Conservation (phyloP, 164 flowering plant genomes). For the Brasenia schreberi region DNA sequence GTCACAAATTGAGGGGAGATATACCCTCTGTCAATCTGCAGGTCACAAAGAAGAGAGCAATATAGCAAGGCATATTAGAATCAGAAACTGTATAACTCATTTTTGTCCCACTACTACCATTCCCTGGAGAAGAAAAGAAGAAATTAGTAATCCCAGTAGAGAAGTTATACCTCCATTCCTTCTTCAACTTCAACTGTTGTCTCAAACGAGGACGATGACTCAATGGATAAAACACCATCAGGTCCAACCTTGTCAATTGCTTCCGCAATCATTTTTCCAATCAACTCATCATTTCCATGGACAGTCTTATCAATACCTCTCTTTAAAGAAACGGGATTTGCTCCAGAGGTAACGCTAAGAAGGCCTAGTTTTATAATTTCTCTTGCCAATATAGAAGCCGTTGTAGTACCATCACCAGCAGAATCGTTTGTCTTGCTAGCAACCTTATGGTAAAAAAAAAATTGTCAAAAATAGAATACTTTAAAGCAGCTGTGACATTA, state of each 20-base stretch:
- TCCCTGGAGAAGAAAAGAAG: too few relatives aligned
- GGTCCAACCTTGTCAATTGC: slow-evolving; percentile 99
- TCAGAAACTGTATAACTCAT: too few relatives aligned
- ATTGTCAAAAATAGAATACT: background rate
- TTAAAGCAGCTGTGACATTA: background rate
- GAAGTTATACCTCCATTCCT: slow-evolving; percentile 99
- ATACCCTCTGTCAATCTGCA: slow-evolving; percentile 94
- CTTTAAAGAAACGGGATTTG: slow-evolving; percentile 85
- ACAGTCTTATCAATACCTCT: slow-evolving; percentile 94
- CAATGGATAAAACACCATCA: slow-evolving; percentile 96
- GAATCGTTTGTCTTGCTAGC: slow-evolving; percentile 98
- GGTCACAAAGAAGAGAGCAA: background rate
- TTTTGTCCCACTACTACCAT: too few relatives aligned
- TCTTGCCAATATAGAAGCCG: slow-evolving; percentile 88
- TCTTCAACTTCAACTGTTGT: slow-evolving; percentile 97
- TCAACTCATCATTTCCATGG: slow-evolving; percentile 72
- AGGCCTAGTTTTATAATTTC: slow-evolving; percentile 91
- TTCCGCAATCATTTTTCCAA: slow-evolving; percentile 96
- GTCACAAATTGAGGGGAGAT: slow-evolving; percentile 98
- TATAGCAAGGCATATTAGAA: too few relatives aligned
- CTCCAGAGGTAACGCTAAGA: slow-evolving; percentile 87
- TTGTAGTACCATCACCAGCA: slow-evolving; percentile 99
- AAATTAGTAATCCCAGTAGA: too few relatives aligned
- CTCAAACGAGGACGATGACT: slow-evolving; percentile 97
- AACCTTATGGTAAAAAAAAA: slow-evolving; percentile 36